phyloP scores from a whole-genome alignment of 2,329 filamentous ascomycete genomes.

The Fusarium abutilonis region DNA sequence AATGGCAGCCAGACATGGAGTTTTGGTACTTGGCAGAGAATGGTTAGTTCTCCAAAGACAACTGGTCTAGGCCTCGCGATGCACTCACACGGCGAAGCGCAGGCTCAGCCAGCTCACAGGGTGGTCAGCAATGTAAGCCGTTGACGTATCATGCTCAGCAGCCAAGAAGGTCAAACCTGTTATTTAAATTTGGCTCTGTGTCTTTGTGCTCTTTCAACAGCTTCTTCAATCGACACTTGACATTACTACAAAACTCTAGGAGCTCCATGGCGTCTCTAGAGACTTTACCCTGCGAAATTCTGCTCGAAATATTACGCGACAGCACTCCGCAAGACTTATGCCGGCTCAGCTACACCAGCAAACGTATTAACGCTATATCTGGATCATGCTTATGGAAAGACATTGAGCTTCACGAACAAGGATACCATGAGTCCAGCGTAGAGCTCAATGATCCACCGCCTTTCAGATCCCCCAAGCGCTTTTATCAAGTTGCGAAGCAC shows the following conservation, averaged over 20 bases:
- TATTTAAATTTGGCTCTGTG: not conserved
- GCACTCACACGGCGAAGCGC: too few relatives aligned
- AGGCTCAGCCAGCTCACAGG: not conserved
- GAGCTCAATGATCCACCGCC: slow-evolving; percentile 17
- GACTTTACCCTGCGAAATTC: not conserved
- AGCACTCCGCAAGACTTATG: slow-evolving; percentile 10
- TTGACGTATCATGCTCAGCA: not conserved
- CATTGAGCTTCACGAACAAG: slow-evolving; percentile 26
- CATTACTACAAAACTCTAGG: not conserved
- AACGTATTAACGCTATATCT: not conserved
- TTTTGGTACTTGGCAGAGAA: too few relatives aligned
- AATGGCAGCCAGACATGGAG: too few relatives aligned
- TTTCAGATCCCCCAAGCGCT: not conserved
- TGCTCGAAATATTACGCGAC: slow-evolving; percentile 3
- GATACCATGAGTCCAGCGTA: slow-evolving; percentile 25
- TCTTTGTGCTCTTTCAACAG: too few relatives aligned
- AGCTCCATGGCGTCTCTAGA: not conserved
- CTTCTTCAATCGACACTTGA: rapidly evolving
- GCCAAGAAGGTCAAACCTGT: not conserved
- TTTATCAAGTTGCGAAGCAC: not conserved
- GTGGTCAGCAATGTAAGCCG: not conserved
- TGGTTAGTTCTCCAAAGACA: too few relatives aligned
- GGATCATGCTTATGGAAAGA: slow-evolving; percentile 12
- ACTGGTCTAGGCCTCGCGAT: too few relatives aligned
- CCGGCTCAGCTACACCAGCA: slow-evolving; percentile 11